phyloP scores from a whole-genome alignment of 306 rosid species.

The Bauhinia variegata region DNA sequence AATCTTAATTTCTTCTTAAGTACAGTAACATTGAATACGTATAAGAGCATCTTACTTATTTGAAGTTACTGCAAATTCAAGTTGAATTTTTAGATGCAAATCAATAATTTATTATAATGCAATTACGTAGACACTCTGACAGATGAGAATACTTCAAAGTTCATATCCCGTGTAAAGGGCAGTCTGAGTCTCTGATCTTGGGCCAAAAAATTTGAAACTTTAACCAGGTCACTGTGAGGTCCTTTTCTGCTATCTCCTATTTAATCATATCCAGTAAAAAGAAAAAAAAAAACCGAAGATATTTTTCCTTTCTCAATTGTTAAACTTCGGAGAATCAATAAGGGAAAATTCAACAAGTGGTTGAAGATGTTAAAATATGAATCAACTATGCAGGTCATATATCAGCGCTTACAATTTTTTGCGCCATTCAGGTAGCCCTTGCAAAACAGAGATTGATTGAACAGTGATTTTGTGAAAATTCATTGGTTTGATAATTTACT shows the following conservation, averaged over 20 bases:
- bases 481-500: conserved; percentile 11
- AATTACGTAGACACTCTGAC: conserved; percentile 9
- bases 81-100: conserved; percentile 19
- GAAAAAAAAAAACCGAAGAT: no score
- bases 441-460: conserved; percentile 4
- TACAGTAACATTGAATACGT: background rate
- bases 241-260: conserved; percentile 9
- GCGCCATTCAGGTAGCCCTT: background rate
- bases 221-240: conserved; percentile 14
- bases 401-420: no score
- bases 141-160: conserved; percentile 2
- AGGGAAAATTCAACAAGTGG: conserved; percentile 21
- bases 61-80: conserved; percentile 20
- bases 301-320: background rate
- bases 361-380: conserved; percentile 11
- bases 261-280: background rate
- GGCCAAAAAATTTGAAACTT: background rate
- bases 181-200: background rate
- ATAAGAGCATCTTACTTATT: conserved; percentile 7
- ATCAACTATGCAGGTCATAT: conserved; percentile 15
- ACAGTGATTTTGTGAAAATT: conserved; percentile 18
- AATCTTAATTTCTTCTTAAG: background rate
- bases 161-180: background rate
- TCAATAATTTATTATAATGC: background rate
- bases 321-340: conserved; percentile 20